Percentiles rank a stretch among this genome's conserved stretches.
Evolutionary conservation across 2,329 filamentous ascomycete genomes (phyloP).

Genomic region (Xylariomycetidae sp.): DNA sequence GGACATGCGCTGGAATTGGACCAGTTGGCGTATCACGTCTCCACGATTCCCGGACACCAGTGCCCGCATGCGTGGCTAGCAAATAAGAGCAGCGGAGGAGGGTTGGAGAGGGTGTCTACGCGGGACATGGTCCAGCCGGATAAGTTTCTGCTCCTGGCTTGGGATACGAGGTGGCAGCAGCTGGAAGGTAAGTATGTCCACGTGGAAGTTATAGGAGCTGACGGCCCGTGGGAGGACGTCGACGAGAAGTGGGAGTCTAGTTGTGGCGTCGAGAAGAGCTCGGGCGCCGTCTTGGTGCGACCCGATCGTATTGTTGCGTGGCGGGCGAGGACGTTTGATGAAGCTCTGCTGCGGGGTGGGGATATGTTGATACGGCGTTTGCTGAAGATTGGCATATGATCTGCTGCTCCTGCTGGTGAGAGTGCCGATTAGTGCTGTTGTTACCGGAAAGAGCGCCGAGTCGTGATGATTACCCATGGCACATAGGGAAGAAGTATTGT

Average conservation of each 20-base stretch:
- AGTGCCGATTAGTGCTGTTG: no score
- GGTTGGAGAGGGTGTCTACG: slow-evolving; percentile 1
- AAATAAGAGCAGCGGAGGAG: background rate
- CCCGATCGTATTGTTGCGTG: slow-evolving; percentile 3
- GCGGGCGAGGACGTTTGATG: background rate
- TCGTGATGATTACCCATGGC: no score
- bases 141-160: slow-evolving; percentile 1
- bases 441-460: no score
- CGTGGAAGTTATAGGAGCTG: no score
- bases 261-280: background rate
- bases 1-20: slow-evolving; percentile 1
- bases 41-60: slow-evolving; percentile 2
- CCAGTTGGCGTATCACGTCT: slow-evolving; percentile 1
- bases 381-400: no score
- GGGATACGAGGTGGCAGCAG: background rate
- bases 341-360: background rate
- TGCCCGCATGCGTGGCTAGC: slow-evolving; percentile 2
- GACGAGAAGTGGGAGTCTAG: background rate
- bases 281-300: slow-evolving; percentile 2
- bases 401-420: no score
- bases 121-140: slow-evolving; percentile 1
- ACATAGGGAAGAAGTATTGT: no score
- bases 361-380: background rate
- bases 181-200: no score
- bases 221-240: no score